Conservation (phyloP, 495 filamentous ascomycete genomes). For the Parachaetomium inaequale region DNA sequence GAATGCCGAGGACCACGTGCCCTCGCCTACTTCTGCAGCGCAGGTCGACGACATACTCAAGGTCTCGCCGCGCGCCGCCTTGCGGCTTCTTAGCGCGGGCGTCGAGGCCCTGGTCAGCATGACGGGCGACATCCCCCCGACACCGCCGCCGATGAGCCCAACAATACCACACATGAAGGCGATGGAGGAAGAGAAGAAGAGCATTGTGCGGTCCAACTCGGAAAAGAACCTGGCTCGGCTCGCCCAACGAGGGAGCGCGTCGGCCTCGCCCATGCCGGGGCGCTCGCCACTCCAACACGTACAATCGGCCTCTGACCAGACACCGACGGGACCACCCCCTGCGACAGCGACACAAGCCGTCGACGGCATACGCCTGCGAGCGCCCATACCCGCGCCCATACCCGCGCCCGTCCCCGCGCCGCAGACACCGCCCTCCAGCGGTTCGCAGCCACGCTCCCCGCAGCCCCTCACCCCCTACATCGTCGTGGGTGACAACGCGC, state of each 20-base stretch:
- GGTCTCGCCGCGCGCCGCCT: slow-evolving; percentile 67
- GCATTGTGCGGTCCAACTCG: slow-evolving; percentile 51
- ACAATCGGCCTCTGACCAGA: slow-evolving; percentile 10
- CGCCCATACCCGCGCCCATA: slow-evolving; percentile 6
- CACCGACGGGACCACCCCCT: neutral
- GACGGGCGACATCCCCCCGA: slow-evolving; percentile 71
- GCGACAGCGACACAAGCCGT: slow-evolving; percentile 26
- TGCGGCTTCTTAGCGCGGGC: slow-evolving; percentile 70
- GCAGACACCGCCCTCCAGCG: slow-evolving; percentile 18
- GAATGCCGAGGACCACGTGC: slow-evolving; percentile 21
- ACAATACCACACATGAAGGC: slow-evolving; percentile 58
- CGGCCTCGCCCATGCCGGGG: slow-evolving; percentile 19
- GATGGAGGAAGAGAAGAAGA: slow-evolving; percentile 57
- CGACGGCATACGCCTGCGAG: slow-evolving; percentile 44
- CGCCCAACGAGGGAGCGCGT: slow-evolving; percentile 29
- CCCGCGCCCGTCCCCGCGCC: neutral
- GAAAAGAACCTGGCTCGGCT: slow-evolving; percentile 44
- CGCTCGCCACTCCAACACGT: slow-evolving; percentile 20
- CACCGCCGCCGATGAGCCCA: slow-evolving; percentile 60
- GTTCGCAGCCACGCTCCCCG: slow-evolving; percentile 2
- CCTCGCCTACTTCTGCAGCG: slow-evolving; percentile 32
- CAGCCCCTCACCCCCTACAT: slow-evolving; percentile 45
- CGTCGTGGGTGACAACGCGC: slow-evolving; percentile 57
- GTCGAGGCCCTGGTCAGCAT: slow-evolving; percentile 68
- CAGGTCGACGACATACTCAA: slow-evolving; percentile 61